phyloP scores from a whole-genome alignment of 352 stramenopile genomes.

The Phytophthora pinifolia region DNA sequence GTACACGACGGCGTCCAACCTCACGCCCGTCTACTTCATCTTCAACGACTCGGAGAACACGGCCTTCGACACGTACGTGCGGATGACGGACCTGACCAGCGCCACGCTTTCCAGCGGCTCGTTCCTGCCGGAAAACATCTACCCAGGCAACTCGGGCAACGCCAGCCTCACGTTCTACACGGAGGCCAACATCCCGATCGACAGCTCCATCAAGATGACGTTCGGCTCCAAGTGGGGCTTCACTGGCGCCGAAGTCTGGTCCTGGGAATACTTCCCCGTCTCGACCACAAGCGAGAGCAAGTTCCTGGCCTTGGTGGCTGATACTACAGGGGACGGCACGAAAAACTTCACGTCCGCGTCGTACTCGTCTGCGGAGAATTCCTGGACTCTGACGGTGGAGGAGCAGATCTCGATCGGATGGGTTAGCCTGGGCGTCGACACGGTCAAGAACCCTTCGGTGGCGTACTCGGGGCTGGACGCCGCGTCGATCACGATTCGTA shows the following conservation, averaged over 20 bases:
- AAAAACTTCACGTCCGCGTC: slow-evolving; percentile 35
- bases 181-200: slow-evolving; percentile 50
- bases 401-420: slow-evolving; percentile 65
- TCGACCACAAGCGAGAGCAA: slow-evolving; percentile 14
- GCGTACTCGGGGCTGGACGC: slow-evolving; percentile 73
- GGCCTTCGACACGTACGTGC: slow-evolving; percentile 72
- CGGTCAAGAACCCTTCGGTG: slow-evolving; percentile 74
- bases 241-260: slow-evolving; percentile 46
- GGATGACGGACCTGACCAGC: slow-evolving; percentile 42
- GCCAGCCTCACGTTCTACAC: slow-evolving; percentile 79
- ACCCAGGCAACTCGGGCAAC: slow-evolving; percentile 78
- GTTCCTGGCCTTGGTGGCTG: slow-evolving; percentile 12
- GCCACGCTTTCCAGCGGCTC: slow-evolving; percentile 65
- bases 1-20: slow-evolving; percentile 48
- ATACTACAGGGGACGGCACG: not conserved
- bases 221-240: slow-evolving; percentile 73
- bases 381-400: slow-evolving; percentile 57
- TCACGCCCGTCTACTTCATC: slow-evolving; percentile 75
- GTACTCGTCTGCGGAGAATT: slow-evolving; percentile 39
- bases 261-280: slow-evolving; percentile 41
- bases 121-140: slow-evolving; percentile 85
- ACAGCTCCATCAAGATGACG: slow-evolving; percentile 53
- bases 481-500: slow-evolving; percentile 52
- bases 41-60: slow-evolving; percentile 74
- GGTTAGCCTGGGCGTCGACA: slow-evolving; percentile 63